Percentiles rank a stretch among this genome's conserved stretches.
phyloP scores from a whole-genome alignment of 192 early-diverging fungal species.

The Podila minutissima region DNA sequence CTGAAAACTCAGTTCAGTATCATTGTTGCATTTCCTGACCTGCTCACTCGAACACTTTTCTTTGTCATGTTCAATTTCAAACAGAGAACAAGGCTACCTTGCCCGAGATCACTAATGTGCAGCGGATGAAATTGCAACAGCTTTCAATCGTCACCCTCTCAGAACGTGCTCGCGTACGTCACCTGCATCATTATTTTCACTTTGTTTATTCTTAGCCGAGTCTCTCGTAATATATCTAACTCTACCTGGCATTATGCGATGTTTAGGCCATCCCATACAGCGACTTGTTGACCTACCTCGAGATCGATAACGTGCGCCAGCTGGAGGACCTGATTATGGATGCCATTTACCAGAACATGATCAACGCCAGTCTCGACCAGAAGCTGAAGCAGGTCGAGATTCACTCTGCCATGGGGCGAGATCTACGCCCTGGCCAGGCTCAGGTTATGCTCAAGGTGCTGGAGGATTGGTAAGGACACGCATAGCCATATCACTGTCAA shows the following conservation, averaged over 20 bases:
- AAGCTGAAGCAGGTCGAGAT: conserved; percentile 77
- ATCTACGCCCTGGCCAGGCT: conserved; percentile 73
- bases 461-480: conserved; percentile 63
- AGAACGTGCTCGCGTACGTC: conserved; percentile 62
- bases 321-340: conserved; percentile 92
- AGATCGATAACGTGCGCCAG: conserved; percentile 82
- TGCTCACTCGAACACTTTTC: neutral
- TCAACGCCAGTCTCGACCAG: conserved; percentile 87
- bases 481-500: neutral
- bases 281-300: conserved; percentile 67
- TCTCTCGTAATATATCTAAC: neutral
- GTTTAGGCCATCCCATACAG: conserved; percentile 76
- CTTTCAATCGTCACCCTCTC: conserved; percentile 85
- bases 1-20: neutral
- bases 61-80: neutral
- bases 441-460: conserved; percentile 65
- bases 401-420: conserved; percentile 85
- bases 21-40: neutral
- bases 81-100: conserved; percentile 59
- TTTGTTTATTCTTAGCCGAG: conserved; percentile 3
- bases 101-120: conserved; percentile 56
- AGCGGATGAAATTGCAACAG: conserved; percentile 71
- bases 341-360: conserved; percentile 81
- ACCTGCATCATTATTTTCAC: neutral
- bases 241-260: neutral